Conservation (phyloP, 495 filamentous ascomycete genomes). For the Xylaria telfairii region DNA sequence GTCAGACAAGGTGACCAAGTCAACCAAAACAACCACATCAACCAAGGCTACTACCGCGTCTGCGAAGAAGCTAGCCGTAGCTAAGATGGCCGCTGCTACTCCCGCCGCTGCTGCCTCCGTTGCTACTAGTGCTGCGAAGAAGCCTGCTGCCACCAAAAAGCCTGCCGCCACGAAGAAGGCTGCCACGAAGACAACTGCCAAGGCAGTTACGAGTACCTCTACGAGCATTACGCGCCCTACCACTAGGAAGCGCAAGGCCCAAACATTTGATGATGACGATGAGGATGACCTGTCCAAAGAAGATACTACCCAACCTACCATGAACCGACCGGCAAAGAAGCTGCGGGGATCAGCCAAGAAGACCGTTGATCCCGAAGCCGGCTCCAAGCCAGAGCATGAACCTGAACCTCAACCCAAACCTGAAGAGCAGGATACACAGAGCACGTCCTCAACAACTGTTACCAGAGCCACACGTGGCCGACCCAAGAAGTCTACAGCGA, state of each 20-base stretch:
- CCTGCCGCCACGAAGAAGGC: slow-evolving; percentile 1
- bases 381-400: slow-evolving; percentile 23
- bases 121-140: slow-evolving; percentile 9
- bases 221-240: slow-evolving; percentile 25
- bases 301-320: slow-evolving; percentile 23
- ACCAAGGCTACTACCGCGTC: background rate
- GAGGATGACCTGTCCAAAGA: slow-evolving; percentile 38
- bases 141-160: slow-evolving; percentile 22
- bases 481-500: slow-evolving; percentile 29
- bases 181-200: background rate
- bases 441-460: slow-evolving; percentile 15
- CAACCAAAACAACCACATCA: slow-evolving; percentile 27
- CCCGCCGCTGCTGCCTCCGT: background rate
- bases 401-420: slow-evolving; percentile 23
- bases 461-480: slow-evolving; percentile 35
- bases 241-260: slow-evolving; percentile 53
- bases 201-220: background rate
- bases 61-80: slow-evolving; percentile 7
- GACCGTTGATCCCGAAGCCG: slow-evolving; percentile 30
- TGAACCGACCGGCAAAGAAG: slow-evolving; percentile 38
- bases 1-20: slow-evolving; percentile 39
- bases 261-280: slow-evolving; percentile 51
- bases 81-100: slow-evolving; percentile 4
- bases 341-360: slow-evolving; percentile 56
- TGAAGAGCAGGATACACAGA: slow-evolving; percentile 13